These are phyloP conservation scores for Elsinoe australis DNA, from an alignment of 2,329 filamentous ascomycete genomes.

Conservation along the genomic window DNA sequence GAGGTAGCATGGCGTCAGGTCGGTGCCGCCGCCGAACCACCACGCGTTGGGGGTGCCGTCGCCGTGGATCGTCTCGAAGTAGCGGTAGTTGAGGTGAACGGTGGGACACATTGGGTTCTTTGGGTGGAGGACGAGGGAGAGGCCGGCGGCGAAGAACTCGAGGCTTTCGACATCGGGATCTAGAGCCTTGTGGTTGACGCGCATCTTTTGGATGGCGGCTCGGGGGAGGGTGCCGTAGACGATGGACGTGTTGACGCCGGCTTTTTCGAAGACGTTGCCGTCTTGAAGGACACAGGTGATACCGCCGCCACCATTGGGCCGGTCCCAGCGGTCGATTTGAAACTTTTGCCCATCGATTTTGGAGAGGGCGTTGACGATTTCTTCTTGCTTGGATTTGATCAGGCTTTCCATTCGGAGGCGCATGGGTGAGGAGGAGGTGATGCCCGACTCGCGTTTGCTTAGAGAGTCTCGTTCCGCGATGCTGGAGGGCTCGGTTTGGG, in stretches of 20 bases:
- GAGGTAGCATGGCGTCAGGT: slow-evolving; percentile 86
- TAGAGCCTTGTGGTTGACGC: slow-evolving; percentile 87
- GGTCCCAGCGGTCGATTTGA: slow-evolving; percentile 74
- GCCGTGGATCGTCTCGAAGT: slow-evolving; percentile 89
- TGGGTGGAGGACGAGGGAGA: slow-evolving; percentile 89
- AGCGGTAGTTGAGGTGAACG: slow-evolving; percentile 95
- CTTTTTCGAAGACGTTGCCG: slow-evolving; percentile 96
- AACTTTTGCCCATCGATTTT: slow-evolving; percentile 78
- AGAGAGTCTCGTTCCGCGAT: slow-evolving; percentile 81
- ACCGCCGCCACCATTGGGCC: slow-evolving; percentile 82
- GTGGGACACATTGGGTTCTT: slow-evolving; percentile 95
- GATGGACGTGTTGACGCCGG: slow-evolving; percentile 87
- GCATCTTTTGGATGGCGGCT: slow-evolving; percentile 85
- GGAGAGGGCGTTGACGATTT: slow-evolving; percentile 77
- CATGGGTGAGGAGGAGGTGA: slow-evolving; percentile 80
- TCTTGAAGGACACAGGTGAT: slow-evolving; percentile 93
- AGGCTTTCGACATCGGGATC: slow-evolving; percentile 70
- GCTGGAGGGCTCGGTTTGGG: slow-evolving; percentile 52
- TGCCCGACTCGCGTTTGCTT: slow-evolving; percentile 66
- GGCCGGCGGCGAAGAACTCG: slow-evolving; percentile 89
- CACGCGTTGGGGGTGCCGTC: slow-evolving; percentile 77
- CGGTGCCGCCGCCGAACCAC: slow-evolving; percentile 97
- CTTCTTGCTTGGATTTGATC: slow-evolving; percentile 84
- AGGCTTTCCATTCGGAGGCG: slow-evolving; percentile 95
- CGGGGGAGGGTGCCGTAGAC: slow-evolving; percentile 88